Evolutionary conservation across 106 monocot species (phyloP), one percentile per base, ranked within the genome.

Genomic region (Allium cepa): DNA sequence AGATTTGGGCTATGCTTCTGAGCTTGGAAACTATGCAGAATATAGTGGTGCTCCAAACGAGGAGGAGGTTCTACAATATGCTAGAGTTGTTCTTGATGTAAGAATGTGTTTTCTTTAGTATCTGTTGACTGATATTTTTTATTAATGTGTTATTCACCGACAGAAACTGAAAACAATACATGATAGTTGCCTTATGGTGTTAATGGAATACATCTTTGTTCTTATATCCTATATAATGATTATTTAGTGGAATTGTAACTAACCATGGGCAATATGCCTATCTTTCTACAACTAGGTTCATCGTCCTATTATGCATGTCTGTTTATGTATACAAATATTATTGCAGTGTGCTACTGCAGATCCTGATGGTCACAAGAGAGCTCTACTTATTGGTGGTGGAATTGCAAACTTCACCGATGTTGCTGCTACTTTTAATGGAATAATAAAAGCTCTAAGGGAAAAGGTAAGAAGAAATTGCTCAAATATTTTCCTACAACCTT

Each of bases 321-420:
- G 17, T 46, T n/a, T 52, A 26, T 26, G 12, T 57, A 26, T 26
- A 10, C 15, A 16, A 51, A 12, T 57, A 46, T 52, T 57, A 9
- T 46, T 84, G 70, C 71, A 97, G 96, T 87, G 82, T 77, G 96
- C 88, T 13, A 97, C 96, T 27, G 84, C 96, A 9, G 82, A 89
- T 62, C 96, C 96, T 53, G 92, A 97, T 89, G 97, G 97, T 26
- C 81, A 78, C 7, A 97, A 83, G 82, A 81, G 97, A 83, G 97
- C 89, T 48, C 86, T 97, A 62, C 84, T 97, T 16, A 90, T 97
- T 66, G 97, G 97, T 48, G 97, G 97, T 17, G 97, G 97, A 22
- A 97, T 97, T 70, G 92, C 92, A 16, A 97, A 97, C 82, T 97
- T 97, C 66, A 97, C 97, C 36, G 92, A 97, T 78, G 92, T 92